Evolutionary conservation across 345 rosid genomes (phyloP).

Genomic region (Linum tenue): DNA sequence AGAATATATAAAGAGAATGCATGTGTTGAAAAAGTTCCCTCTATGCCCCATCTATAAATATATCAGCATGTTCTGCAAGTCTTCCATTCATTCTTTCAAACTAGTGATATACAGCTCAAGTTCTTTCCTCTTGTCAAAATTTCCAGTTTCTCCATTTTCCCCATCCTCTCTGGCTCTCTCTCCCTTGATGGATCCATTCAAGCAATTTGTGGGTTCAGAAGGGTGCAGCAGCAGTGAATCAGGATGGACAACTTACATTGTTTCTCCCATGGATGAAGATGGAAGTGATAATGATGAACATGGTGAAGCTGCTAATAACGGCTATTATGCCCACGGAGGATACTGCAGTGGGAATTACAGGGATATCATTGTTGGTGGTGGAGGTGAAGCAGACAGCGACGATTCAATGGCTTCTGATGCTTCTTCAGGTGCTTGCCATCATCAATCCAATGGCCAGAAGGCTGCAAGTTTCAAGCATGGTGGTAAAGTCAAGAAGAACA

Average conservation of each 20-base stretch:
- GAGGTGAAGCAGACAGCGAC: slow-evolving; percentile 46
- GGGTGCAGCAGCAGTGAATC: slow-evolving; percentile 80
- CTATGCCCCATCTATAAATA: background rate
- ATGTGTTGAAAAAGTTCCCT: background rate
- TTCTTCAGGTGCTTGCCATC: slow-evolving; percentile 48
- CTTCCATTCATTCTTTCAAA: background rate
- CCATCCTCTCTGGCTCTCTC: background rate
- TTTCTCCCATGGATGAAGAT: slow-evolving; percentile 47
- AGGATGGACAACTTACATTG: slow-evolving; percentile 69
- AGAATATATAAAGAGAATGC: background rate
- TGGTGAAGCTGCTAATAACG: slow-evolving; percentile 14
- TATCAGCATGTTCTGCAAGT: background rate
- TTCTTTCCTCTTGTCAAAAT: background rate
- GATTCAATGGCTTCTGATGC: slow-evolving; percentile 83
- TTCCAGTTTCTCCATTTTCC: background rate
- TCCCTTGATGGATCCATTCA: slow-evolving; percentile 26
- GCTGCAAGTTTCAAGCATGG: slow-evolving; percentile 13
- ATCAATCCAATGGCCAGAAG: slow-evolving; percentile 14
- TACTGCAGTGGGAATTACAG: slow-evolving; percentile 4
- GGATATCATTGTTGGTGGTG: slow-evolving; percentile 9
- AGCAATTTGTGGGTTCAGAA: slow-evolving; percentile 31
- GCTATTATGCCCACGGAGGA: background rate
- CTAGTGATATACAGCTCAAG: background rate
- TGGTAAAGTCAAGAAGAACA: slow-evolving; percentile 4
- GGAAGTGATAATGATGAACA: slow-evolving; percentile 22